Evolutionary conservation across 2,329 filamentous ascomycete genomes (phyloP).

Genomic region (Corinectria fuckeliana): DNA sequence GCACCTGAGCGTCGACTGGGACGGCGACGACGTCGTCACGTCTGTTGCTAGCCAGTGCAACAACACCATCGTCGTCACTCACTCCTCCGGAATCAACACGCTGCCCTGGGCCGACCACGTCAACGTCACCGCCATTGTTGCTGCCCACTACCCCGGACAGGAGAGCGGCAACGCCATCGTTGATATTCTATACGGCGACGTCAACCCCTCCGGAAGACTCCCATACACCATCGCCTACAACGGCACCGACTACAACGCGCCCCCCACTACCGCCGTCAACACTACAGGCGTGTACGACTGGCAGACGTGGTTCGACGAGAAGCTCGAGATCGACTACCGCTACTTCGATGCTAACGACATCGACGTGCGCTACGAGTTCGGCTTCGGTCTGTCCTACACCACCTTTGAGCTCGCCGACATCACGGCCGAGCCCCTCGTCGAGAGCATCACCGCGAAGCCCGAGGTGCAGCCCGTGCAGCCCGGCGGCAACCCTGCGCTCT

Average conservation of each 20-base stretch:
- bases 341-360: constrained; percentile 67
- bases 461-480: constrained; percentile 45
- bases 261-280: constrained; percentile 46
- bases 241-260: constrained; percentile 54
- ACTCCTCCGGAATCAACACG: constrained; percentile 72
- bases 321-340: constrained; percentile 72
- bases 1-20: constrained; percentile 61
- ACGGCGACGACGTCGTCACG: constrained; percentile 67
- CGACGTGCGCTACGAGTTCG: constrained; percentile 68
- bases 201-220: constrained; percentile 71
- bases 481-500: constrained; percentile 64
- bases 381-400: constrained; percentile 73
- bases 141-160: constrained; percentile 75
- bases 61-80: constrained; percentile 70
- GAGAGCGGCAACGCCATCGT: constrained; percentile 72
- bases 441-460: constrained; percentile 38
- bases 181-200: constrained; percentile 71
- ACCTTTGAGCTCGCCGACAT: constrained; percentile 59
- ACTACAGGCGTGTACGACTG: constrained; percentile 48
- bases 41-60: constrained; percentile 66
- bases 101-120: constrained; percentile 72
- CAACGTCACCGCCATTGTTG: constrained; percentile 70
- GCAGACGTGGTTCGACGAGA: constrained; percentile 63
- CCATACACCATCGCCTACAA: constrained; percentile 74
- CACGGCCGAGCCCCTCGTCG: constrained; percentile 26